Percentiles rank a stretch among this genome's conserved stretches.
phyloP scores from a whole-genome alignment of 2,329 filamentous ascomycete species.

The Colletotrichum destructivum region DNA sequence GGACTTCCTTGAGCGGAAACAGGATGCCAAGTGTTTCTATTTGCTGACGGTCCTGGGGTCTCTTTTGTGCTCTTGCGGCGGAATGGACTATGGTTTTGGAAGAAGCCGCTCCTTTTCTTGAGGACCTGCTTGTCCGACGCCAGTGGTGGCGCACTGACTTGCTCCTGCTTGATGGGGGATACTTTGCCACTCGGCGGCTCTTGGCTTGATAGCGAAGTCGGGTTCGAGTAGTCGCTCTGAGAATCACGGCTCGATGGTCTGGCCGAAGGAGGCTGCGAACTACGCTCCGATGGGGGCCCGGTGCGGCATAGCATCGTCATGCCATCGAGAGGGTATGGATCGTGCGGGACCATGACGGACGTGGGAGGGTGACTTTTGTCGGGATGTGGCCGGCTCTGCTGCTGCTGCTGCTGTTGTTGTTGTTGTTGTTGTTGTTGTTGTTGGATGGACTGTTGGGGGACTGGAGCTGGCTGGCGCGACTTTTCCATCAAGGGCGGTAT shows the following conservation, averaged over 20 bases:
- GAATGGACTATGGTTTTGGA: slow-evolving; percentile 94
- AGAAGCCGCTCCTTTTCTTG: slow-evolving; percentile 87
- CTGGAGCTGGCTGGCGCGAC: slow-evolving; percentile 26
- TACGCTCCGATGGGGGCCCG: slow-evolving; percentile 72
- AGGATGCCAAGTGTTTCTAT: slow-evolving; percentile 74
- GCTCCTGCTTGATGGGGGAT: slow-evolving; percentile 80
- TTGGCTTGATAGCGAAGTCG: slow-evolving; percentile 89
- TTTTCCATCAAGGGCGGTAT: slow-evolving; percentile 21
- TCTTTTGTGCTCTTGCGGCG: slow-evolving; percentile 92
- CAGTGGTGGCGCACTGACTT: slow-evolving; percentile 57
- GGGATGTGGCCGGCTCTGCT: slow-evolving; percentile 54
- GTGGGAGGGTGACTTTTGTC: slow-evolving; percentile 71
- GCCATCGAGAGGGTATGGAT: slow-evolving; percentile 93
- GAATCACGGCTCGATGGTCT: slow-evolving; percentile 89
- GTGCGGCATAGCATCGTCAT: slow-evolving; percentile 98
- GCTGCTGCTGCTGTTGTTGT: slow-evolving; percentile 36
- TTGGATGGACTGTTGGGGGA: slow-evolving; percentile 33
- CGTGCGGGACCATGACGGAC: slow-evolving; percentile 83
- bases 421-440: slow-evolving; percentile 20
- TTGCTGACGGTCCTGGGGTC: slow-evolving; percentile 57
- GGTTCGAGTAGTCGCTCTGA: slow-evolving; percentile 90
- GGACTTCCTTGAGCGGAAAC: slow-evolving; percentile 49
- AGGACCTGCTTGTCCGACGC: slow-evolving; percentile 77
- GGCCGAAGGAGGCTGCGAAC: slow-evolving; percentile 68
- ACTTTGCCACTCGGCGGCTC: slow-evolving; percentile 82